Conservation (phyloP, 805 yeast species). For the Kodamaea lidongshanica region DNA sequence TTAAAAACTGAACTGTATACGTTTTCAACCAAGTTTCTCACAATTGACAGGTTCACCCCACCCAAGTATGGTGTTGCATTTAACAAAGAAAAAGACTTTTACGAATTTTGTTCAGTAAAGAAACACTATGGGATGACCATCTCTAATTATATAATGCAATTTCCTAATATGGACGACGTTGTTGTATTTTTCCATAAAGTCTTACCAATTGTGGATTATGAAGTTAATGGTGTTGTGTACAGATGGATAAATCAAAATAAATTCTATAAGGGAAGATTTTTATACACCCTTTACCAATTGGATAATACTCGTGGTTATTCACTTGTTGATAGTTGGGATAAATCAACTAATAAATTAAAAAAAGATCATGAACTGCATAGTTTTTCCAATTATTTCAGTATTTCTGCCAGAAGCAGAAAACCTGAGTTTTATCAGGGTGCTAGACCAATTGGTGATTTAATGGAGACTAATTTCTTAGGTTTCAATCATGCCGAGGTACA, state of each 20-base stretch:
- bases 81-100: constrained; percentile 3
- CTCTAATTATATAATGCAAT: constrained; percentile 1
- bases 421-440: constrained; percentile 6
- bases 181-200: constrained; percentile 7
- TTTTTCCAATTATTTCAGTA: neutral
- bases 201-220: constrained; percentile 9
- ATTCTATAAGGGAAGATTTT: neutral
- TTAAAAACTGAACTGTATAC: constrained; percentile 2
- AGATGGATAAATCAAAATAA: constrained; percentile 7
- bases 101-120: constrained; percentile 3
- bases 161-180: constrained; percentile 2
- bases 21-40: constrained; percentile 4
- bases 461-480: constrained; percentile 4
- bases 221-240: constrained; percentile 6
- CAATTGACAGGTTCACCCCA: neutral
- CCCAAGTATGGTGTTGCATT: constrained; percentile 1
- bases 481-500: constrained; percentile 2
- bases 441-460: constrained; percentile 5
- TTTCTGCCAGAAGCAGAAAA: neutral
- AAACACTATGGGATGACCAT: constrained; percentile 2
- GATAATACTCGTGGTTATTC: constrained; percentile 5
- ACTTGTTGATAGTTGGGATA: constrained; percentile 8
- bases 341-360: constrained; percentile 1
- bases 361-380: constrained; percentile 1
- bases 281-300: constrained; percentile 5